These are phyloP conservation scores for Tylopilus subfusipes DNA, from an alignment of 768 basidiomycete genomes.

Conservation along the genomic window DNA sequence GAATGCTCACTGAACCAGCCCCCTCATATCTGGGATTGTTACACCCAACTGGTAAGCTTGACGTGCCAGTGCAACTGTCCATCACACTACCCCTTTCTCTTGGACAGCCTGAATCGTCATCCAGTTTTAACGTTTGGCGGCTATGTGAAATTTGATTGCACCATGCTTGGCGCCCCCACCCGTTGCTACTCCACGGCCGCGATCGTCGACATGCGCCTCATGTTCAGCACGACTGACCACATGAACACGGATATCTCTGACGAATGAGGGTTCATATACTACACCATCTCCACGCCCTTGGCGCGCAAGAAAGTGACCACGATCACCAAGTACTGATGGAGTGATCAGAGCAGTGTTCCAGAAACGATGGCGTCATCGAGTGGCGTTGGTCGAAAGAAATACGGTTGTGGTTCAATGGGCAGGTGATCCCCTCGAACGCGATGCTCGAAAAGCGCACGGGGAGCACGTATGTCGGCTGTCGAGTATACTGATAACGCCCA, in stretches of 20 bases:
- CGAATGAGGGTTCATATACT: constrained; percentile 16
- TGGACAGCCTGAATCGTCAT: background rate
- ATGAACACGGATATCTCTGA: constrained; percentile 23
- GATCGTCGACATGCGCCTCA: constrained; percentile 18
- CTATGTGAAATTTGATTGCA: background rate
- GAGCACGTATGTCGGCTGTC: constrained; percentile 14
- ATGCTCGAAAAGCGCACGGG: constrained; percentile 17
- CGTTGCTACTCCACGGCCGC: background rate
- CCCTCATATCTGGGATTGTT: too few species aligned
- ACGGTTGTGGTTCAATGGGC: constrained; percentile 15
- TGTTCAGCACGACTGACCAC: constrained; percentile 18
- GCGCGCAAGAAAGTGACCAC: constrained; percentile 19
- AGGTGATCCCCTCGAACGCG: background rate
- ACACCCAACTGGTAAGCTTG: too few species aligned
- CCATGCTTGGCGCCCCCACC: background rate
- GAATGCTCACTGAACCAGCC: too few species aligned
- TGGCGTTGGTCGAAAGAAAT: constrained; percentile 20
- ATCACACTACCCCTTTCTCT: background rate
- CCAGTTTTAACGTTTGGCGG: background rate
- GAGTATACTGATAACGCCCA: background rate
- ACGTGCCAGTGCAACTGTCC: too few species aligned
- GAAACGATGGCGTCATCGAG: constrained; percentile 25
- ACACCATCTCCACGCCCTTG: constrained; percentile 16
- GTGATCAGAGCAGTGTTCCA: constrained; percentile 6
- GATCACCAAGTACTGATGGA: constrained; percentile 23